Percentiles rank a stretch among this genome's conserved stretches.
phyloP scores from a whole-genome alignment of 1,139 yeast genomes.

The Petasospora fabianii region DNA sequence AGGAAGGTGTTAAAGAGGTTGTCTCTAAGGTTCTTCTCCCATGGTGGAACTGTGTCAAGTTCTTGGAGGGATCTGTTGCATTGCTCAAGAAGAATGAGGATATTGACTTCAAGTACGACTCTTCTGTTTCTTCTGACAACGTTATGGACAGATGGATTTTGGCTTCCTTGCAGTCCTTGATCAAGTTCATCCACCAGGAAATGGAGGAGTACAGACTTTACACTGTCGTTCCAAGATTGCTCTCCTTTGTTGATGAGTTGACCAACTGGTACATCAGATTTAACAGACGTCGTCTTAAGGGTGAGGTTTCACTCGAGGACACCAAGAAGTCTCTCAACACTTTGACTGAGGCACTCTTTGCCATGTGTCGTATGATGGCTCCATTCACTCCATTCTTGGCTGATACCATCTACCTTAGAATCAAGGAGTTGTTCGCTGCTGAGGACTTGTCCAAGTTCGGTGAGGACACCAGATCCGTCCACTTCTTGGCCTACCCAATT shows the following conservation, averaged over 20 bases:
- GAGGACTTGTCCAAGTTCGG: constrained; percentile 41
- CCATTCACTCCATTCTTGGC: constrained; percentile 97
- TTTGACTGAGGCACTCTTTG: constrained; percentile 82
- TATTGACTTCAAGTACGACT: constrained; percentile 70
- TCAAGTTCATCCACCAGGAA: constrained; percentile 81
- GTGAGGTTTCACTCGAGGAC: constrained; percentile 79
- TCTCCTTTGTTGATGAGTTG: constrained; percentile 85
- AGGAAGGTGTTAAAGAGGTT: constrained; percentile 97
- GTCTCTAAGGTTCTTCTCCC: constrained; percentile 93
- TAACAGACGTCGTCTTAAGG: constrained; percentile 97
- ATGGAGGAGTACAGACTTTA: constrained; percentile 87
- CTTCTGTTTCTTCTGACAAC: constrained; percentile 60
- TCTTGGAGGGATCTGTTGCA: constrained; percentile 92
- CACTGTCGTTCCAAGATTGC: constrained; percentile 91
- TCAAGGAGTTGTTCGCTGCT: constrained; percentile 57
- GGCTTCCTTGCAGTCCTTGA: constrained; percentile 90
- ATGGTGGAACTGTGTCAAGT: constrained; percentile 97
- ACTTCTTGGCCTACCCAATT: constrained; percentile 84
- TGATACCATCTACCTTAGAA: constrained; percentile 80
- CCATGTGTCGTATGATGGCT: constrained; percentile 93
- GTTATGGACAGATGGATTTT: constrained; percentile 98
- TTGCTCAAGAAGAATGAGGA: constrained; percentile 73
- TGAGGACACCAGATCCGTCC: constrained; percentile 78
- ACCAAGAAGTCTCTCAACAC: constrained; percentile 86
- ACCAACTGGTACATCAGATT: constrained; percentile 99